Conservation (phyloP, 306 rosid species). For the Comarum palustre region DNA sequence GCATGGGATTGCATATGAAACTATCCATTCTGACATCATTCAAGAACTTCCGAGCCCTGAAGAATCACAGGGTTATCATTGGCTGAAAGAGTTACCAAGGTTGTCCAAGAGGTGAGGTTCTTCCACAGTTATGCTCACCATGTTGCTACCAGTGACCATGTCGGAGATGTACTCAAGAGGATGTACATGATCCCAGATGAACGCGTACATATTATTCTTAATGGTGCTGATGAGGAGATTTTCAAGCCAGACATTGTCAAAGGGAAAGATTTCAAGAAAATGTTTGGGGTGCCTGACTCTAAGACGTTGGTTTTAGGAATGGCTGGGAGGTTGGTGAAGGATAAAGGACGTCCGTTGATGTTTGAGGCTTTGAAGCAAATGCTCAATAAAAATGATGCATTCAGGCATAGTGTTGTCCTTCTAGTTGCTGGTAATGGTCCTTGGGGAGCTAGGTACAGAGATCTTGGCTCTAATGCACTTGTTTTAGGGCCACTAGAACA, state of each 20-base stretch:
- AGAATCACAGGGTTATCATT: slow-evolving; percentile 39
- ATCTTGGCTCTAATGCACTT: slow-evolving; percentile 44
- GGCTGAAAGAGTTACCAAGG: slow-evolving; percentile 47
- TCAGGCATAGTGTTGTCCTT: slow-evolving; percentile 39
- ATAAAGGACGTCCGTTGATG: slow-evolving; percentile 73
- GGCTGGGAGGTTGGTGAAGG: slow-evolving; percentile 71
- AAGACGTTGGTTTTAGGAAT: slow-evolving; percentile 56
- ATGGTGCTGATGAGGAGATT: slow-evolving; percentile 60
- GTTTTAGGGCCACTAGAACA: slow-evolving; percentile 65
- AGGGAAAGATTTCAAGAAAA: slow-evolving; percentile 41
- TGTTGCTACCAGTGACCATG: slow-evolving; percentile 73
- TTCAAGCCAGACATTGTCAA: slow-evolving; percentile 50
- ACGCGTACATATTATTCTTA: slow-evolving; percentile 63
- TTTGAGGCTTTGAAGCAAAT: slow-evolving; percentile 55
- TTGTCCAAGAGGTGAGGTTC: slow-evolving; percentile 52
- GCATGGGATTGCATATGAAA: slow-evolving; percentile 61
- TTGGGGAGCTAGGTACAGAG: slow-evolving; percentile 61
- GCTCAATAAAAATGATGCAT: slow-evolving; percentile 40
- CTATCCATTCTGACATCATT: slow-evolving; percentile 42
- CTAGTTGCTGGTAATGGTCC: slow-evolving; percentile 79
- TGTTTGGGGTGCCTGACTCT: slow-evolving; percentile 34
- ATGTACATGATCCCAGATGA: slow-evolving; percentile 69
- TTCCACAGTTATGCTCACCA: slow-evolving; percentile 63
- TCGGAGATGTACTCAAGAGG: slow-evolving; percentile 62
- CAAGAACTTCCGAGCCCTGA: slow-evolving; percentile 42